These are phyloP conservation scores for Phytophthora citrophthora DNA, from an alignment of 352 stramenopile species.

Conservation along the genomic window DNA sequence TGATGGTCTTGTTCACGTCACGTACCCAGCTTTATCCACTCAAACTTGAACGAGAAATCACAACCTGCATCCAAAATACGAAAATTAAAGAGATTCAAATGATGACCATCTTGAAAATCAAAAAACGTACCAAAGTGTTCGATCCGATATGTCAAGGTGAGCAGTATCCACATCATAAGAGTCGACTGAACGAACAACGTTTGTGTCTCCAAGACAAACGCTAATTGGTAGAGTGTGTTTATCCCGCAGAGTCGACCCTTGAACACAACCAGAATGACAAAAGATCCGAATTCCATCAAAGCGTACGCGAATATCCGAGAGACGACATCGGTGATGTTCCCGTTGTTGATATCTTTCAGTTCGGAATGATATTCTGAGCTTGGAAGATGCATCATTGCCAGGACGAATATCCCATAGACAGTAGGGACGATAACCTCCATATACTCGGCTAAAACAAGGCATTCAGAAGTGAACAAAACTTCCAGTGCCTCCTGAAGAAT, in stretches of 20 bases:
- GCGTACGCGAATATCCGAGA: slow-evolving; percentile 31
- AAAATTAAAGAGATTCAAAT: neutral
- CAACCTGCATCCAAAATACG: slow-evolving; percentile 14
- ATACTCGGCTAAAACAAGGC: slow-evolving; percentile 48
- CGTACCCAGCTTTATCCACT: neutral
- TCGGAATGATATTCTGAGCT: slow-evolving; percentile 45
- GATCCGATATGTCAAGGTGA: slow-evolving; percentile 28
- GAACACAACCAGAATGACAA: slow-evolving; percentile 25
- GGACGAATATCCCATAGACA: slow-evolving; percentile 32
- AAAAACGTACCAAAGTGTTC: slow-evolving; percentile 35
- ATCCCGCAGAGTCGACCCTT: slow-evolving; percentile 23
- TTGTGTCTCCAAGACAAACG: slow-evolving; percentile 49
- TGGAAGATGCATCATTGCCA: slow-evolving; percentile 25
- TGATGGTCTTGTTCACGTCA: no score
- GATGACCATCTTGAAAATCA: neutral
- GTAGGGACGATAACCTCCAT: slow-evolving; percentile 41
- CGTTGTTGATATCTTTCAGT: slow-evolving; percentile 9
- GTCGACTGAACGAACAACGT: slow-evolving; percentile 29
- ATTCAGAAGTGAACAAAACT: slow-evolving; percentile 45
- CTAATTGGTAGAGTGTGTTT: slow-evolving; percentile 30
- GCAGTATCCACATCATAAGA: slow-evolving; percentile 35
- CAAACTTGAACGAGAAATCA: slow-evolving; percentile 17
- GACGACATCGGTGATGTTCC: slow-evolving; percentile 2
- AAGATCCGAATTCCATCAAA: slow-evolving; percentile 34
- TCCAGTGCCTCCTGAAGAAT: slow-evolving; percentile 25